Conservation (phyloP, 2,329 filamentous ascomycete species). For the Monosporascus ibericus region DNA sequence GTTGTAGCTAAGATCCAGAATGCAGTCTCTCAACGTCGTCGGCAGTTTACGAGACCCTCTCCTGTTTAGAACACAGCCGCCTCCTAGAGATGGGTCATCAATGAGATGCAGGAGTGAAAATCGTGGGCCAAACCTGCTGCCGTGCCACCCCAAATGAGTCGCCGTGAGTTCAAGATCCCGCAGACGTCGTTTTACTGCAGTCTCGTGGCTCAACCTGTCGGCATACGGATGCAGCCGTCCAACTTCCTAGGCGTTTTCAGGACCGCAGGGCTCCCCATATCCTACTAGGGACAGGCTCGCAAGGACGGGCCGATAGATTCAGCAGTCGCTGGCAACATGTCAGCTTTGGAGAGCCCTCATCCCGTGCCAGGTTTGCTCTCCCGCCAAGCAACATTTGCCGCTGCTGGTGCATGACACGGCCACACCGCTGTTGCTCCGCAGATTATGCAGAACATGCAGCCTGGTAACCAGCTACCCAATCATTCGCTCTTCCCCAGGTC, state of each 20-base stretch:
- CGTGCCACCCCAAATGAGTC: neutral
- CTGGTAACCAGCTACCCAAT: neutral
- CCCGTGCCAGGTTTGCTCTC: neutral
- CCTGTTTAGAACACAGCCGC: neutral
- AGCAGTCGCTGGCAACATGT: neutral
- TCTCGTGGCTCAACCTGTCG: neutral
- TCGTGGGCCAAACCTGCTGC: neutral
- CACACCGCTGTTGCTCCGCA: neutral
- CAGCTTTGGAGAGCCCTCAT: neutral
- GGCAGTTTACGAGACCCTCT: neutral
- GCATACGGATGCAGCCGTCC: neutral
- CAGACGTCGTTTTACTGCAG: neutral
- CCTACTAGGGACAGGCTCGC: neutral
- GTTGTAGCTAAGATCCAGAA: neutral
- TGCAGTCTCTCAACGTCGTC: neutral
- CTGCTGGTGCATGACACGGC: neutral
- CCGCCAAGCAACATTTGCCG: neutral
- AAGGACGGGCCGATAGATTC: neutral
- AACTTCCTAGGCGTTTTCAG: neutral
- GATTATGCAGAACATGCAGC: neutral
- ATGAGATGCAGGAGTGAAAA: neutral
- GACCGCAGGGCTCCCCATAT: no score
- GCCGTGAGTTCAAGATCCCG: neutral
- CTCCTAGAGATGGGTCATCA: conserved; percentile 2
- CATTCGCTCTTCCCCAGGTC: neutral